Evolutionary conservation across 371 early-diverging fungal genomes (phyloP).

Genomic region (Funneliformis caledonium): DNA sequence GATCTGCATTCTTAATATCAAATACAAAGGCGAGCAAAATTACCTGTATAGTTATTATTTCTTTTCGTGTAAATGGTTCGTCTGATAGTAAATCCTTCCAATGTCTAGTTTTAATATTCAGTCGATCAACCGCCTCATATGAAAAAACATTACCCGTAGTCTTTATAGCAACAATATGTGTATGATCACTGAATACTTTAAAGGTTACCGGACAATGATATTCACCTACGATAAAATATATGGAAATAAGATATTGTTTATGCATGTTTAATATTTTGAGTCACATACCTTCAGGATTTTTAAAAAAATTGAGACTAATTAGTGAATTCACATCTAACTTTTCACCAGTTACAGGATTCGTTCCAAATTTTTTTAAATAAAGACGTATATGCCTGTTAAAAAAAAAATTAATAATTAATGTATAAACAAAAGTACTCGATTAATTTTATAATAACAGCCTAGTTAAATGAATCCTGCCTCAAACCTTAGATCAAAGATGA

Average conservation of each 20-base stretch:
- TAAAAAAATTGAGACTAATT: slow-evolving; percentile 77
- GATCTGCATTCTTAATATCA: background rate
- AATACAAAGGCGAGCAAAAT: background rate
- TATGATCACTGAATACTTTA: slow-evolving; percentile 84
- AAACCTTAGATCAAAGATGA: slow-evolving; percentile 80
- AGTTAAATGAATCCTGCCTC: background rate
- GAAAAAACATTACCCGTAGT: slow-evolving; percentile 90
- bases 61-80: slow-evolving; percentile 82
- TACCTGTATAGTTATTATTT: slow-evolving; percentile 86
- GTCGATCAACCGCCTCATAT: slow-evolving; percentile 83
- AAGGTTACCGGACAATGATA: slow-evolving; percentile 91
- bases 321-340: slow-evolving; percentile 74
- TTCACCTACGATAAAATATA: slow-evolving; percentile 49
- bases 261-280: background rate
- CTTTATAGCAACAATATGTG: slow-evolving; percentile 90
- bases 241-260: background rate
- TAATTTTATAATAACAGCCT: background rate
- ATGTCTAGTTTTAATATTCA: slow-evolving; percentile 83
- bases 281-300: slow-evolving; percentile 72
- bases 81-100: slow-evolving; percentile 90
- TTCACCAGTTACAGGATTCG: slow-evolving; percentile 89
- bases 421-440: background rate
- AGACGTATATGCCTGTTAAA: slow-evolving; percentile 74
- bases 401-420: background rate
- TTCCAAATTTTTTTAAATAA: slow-evolving; percentile 83